Base-by-base conservation (phyloP, 1,139 yeast species). In the Saccharomyces pastorianus region DNA sequence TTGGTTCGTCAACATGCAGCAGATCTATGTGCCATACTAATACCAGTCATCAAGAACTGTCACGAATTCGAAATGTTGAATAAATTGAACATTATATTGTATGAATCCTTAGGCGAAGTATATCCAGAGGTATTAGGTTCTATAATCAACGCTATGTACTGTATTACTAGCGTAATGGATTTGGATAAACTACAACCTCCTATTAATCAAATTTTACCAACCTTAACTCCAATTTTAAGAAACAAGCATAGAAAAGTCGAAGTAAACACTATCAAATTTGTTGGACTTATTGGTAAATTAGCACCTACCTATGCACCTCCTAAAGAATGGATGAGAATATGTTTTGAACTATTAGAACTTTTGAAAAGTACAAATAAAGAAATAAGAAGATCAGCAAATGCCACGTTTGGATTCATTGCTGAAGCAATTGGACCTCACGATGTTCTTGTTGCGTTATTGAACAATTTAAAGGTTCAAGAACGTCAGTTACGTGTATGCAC, bases 271-370 rank as follows among this genome's bases (percentile, higher is more conserved):
- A 86, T 93, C 47, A 82, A 79, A 52, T 73, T 93, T 28, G 86
- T 95, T 28, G 97, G 97, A 1, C 75, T 83, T 49, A 86, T 93
- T 53, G 97, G 98, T 0, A 81, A 79, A 53, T 78, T 83, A 52
- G 93, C 89, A n/a, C 84, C 96, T 0, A 96, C 88, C 61, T 82
- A 83, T 53, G 89, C 91, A 25, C 84, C 91, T 51, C 96, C 96
- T 2, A 83, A 89, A 58, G 99, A 95, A 70, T 95, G 99, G 99
- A 89, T 93, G 95, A 78, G 99, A 58, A 88, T 93, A 31, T 88
- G 97, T 64, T 90, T 88, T 71, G 97, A 91, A 66, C 74, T 95
- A 48, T 72, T 95, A 48, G 99, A 93, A 61, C 83, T 93, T 83
- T 77, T 95, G 58, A 90, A 90, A 65, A 87, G 96, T 14, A 82